Evolutionary conservation across 768 basidiomycete species (phyloP).

Genomic region (Serendipita sp.): DNA sequence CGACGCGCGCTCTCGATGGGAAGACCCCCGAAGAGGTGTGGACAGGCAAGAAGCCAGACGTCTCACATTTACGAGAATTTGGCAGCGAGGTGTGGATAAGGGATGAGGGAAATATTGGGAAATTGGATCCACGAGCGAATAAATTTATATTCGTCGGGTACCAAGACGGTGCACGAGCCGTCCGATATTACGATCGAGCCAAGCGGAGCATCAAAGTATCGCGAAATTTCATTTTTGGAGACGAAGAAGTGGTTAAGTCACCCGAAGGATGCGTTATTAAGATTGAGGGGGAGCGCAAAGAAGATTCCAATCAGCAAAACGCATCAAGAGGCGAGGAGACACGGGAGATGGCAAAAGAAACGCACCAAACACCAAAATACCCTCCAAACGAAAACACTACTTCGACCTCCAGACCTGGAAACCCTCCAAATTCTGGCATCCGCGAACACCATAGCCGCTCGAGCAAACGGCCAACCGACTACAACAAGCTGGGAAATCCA

Average conservation of each 20-base stretch:
- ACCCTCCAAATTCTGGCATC: no score
- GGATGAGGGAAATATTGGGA: constrained; percentile 13
- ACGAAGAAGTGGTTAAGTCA: no score
- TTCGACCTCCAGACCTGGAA: no score
- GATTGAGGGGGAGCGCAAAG: no score
- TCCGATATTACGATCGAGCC: constrained; percentile 12
- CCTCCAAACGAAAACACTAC: no score
- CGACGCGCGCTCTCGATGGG: constrained; percentile 14
- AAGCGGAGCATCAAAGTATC: constrained; percentile 9
- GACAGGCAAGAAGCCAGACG: constrained; percentile 20
- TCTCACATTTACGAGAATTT: constrained; percentile 20
- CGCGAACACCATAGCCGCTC: no score
- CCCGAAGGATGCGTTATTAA: no score
- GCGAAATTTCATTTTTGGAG: constrained; percentile 3
- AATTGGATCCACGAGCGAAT: constrained; percentile 11
- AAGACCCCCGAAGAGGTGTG: constrained; percentile 18
- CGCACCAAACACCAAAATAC: no score
- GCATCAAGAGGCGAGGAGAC: no score
- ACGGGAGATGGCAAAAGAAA: no score
- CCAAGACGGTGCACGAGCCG: constrained; percentile 12
- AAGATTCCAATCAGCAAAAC: no score
- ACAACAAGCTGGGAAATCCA: background rate
- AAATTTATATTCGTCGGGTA: constrained; percentile 12
- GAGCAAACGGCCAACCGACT: background rate
- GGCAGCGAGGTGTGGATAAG: constrained; percentile 20